Percentiles rank a stretch among this genome's conserved stretches.
These are phyloP conservation scores for Penicillium frequentans DNA, from an alignment of 2,329 filamentous ascomycete genomes.

Conservation along the genomic window DNA sequence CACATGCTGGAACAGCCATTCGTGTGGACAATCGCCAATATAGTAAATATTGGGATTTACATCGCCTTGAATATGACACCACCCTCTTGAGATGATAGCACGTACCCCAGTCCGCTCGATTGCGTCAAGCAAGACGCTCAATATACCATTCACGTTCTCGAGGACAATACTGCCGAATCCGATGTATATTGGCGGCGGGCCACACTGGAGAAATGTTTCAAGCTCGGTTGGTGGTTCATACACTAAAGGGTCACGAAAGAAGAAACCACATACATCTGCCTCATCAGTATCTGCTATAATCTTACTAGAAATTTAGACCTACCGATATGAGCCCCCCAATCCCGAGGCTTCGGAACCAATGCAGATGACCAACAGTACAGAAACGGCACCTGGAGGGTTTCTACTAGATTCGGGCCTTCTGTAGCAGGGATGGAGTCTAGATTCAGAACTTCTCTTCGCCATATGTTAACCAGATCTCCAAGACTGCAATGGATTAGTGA, in stretches of 20 bases:
- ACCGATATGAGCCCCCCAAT: too few species aligned
- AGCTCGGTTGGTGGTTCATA: constrained; percentile 44
- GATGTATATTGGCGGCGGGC: constrained; percentile 55
- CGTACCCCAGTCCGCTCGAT: constrained; percentile 49
- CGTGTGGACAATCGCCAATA: constrained; percentile 57
- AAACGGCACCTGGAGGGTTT: too few species aligned
- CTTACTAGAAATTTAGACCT: too few species aligned
- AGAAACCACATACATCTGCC: constrained; percentile 47
- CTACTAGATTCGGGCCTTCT: too few species aligned
- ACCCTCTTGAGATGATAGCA: constrained; percentile 57
- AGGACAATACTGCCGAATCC: constrained; percentile 60
- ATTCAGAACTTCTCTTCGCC: too few species aligned
- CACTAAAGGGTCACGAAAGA: constrained; percentile 38
- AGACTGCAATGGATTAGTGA: too few species aligned
- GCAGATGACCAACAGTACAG: too few species aligned
- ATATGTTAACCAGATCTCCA: too few species aligned
- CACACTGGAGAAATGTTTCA: constrained; percentile 45
- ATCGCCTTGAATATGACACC: constrained; percentile 46
- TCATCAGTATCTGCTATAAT: too few species aligned
- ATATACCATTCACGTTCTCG: constrained; percentile 48
- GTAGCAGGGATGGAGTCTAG: too few species aligned
- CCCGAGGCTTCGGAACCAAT: too few species aligned
- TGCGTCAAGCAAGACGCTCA: constrained; percentile 48
- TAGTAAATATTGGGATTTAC: constrained; percentile 43
- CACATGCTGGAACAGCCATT: constrained; percentile 60